A percentile compares a stretch with the other conserved stretches of the same genome.
Conservation (phyloP, 2,329 filamentous ascomycete genomes). For the Monosporascus ibericus region DNA sequence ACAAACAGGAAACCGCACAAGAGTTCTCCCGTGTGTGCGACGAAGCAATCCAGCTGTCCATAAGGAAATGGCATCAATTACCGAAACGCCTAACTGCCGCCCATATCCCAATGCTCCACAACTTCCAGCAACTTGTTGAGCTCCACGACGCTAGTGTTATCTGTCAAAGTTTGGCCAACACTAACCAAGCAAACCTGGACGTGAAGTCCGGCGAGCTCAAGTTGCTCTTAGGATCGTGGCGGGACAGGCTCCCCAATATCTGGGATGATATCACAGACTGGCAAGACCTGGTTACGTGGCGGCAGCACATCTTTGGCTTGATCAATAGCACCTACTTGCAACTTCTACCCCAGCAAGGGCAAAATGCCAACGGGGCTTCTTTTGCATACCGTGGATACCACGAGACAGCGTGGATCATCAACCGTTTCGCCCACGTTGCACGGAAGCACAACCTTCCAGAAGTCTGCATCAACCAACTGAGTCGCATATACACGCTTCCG, state of each 20-base stretch:
- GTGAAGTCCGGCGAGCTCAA: conserved; percentile 95
- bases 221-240: conserved; percentile 87
- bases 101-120: conserved; percentile 89
- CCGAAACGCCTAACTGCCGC: conserved; percentile 89
- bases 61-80: conserved; percentile 98
- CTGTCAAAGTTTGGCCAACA: conserved; percentile 81
- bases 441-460: conserved; percentile 95
- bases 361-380: conserved; percentile 81
- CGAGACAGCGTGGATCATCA: conserved; percentile 99
- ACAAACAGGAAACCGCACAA: conserved; percentile 70
- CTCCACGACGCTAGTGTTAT: conserved; percentile 97
- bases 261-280: conserved; percentile 99
- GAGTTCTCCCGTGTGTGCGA: conserved; percentile 91
- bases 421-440: conserved; percentile 94
- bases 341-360: conserved; percentile 71
- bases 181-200: conserved; percentile 79
- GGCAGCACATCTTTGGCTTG: conserved; percentile 95
- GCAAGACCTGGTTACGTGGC: conserved; percentile 99
- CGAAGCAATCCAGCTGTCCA: conserved; percentile 93
- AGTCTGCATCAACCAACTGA: conserved; percentile 94
- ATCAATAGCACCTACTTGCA: conserved; percentile 93
- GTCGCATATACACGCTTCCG: conserved; percentile 94
- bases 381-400: conserved; percentile 97
- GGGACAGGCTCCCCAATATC: conserved; percentile 89
- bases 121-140: conserved; percentile 97